phyloP scores from a whole-genome alignment of 2,329 filamentous ascomycete genomes.

The Fusarium concolor region DNA sequence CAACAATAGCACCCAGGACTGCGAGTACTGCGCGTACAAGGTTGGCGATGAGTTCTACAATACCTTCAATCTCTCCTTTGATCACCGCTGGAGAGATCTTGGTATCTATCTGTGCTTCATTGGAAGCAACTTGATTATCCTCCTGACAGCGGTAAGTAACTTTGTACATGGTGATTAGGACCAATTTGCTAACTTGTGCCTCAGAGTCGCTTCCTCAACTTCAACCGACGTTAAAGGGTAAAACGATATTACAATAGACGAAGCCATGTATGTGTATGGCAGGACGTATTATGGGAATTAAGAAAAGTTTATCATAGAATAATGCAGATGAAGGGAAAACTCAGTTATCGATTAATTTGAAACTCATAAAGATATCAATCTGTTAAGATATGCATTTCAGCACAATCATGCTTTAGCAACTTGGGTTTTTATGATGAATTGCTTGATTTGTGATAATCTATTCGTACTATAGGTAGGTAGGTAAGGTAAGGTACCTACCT shows the following conservation, averaged over 20 bases:
- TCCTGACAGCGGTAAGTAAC: constrained; percentile 64
- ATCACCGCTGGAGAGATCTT: constrained; percentile 81
- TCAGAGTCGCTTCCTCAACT: constrained; percentile 64
- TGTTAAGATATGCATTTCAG: too few relatives aligned
- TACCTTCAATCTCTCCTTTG: constrained; percentile 73
- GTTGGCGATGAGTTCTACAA: constrained; percentile 84
- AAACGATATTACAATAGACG: not conserved
- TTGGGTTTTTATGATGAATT: too few relatives aligned
- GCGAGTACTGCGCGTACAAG: constrained; percentile 85
- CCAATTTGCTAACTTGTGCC: constrained; percentile 8
- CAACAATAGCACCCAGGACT: constrained; percentile 72
- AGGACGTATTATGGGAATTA: not conserved
- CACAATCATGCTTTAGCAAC: too few relatives aligned
- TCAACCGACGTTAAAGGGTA: constrained; percentile 60
- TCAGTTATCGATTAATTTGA: not conserved
- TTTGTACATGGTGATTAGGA: not conserved
- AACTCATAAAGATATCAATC: too few relatives aligned
- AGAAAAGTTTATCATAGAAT: not conserved
- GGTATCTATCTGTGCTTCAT: constrained; percentile 84
- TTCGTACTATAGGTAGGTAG: too few relatives aligned
- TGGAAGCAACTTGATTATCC: constrained; percentile 77
- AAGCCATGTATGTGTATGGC: not conserved
- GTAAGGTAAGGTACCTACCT: too few relatives aligned
- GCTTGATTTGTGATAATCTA: too few relatives aligned
- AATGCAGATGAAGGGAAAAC: not conserved